Conservation (phyloP, 257 asterid genomes). For the Solanum ossicruentum region DNA sequence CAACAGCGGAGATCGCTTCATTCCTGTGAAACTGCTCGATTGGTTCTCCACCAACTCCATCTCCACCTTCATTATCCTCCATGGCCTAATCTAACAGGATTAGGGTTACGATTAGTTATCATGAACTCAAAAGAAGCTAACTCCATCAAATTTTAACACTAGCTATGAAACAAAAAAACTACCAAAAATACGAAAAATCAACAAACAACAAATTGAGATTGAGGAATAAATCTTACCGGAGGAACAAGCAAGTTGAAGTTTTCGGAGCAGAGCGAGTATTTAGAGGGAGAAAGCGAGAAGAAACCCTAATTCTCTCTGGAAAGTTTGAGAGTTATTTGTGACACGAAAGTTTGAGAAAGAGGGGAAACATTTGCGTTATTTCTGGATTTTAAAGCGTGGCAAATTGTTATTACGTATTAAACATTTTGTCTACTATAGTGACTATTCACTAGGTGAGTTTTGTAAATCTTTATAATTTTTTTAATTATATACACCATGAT, state of each 20-base stretch:
- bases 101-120: not conserved
- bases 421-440: not conserved
- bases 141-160: not conserved
- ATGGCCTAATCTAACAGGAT: not conserved
- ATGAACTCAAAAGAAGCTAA: not conserved
- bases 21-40: slow-evolving; percentile 53
- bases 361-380: not conserved
- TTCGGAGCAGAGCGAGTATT: not conserved
- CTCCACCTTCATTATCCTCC: slow-evolving; percentile 15
- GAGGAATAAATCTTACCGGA: not conserved
- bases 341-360: not conserved
- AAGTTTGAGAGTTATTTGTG: not conserved
- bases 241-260: not conserved
- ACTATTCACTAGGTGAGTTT: not conserved
- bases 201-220: not conserved
- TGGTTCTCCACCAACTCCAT: slow-evolving; percentile 39
- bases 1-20: slow-evolving; percentile 79
- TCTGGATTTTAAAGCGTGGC: not conserved
- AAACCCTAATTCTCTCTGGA: not conserved
- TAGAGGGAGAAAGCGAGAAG: not conserved
- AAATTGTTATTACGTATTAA: not conserved
- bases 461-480: no score
- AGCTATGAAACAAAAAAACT: not conserved
- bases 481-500: no score
- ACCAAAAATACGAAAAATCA: not conserved